Evolutionary conservation across 2,329 filamentous ascomycete genomes (phyloP), one percentile per base, ranked within the genome.

Genomic region (Mycosphaerelloides madeirae): DNA sequence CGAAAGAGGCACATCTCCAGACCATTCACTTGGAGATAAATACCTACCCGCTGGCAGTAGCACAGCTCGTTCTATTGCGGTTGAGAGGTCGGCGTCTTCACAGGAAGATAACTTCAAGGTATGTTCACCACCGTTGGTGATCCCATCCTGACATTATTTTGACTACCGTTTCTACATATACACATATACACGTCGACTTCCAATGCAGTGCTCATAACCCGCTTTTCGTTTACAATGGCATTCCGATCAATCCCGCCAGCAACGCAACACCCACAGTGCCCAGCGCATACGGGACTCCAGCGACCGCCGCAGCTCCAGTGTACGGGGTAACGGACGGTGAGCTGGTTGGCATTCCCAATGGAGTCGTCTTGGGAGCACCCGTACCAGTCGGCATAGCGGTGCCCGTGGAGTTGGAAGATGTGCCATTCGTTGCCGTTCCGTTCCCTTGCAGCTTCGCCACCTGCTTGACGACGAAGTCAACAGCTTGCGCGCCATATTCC

Each of bases 401-500:
- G 13, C 31, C 29, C 9, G 38, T 41, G 14, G 38, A 19, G 20
- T 41, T 46, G 29, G 22, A 25, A 25, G 39, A 42, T 15, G 41
- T 41, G 11, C 47, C 47, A 31, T 37, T 44, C 8, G 37, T 34
- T 15, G 15, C 20, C 29, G 44, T 46, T 11, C 19, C 33, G 16
- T 42, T 46, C 11, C 6, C 14, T 16, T 43, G 43, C 5, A 31
- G 50, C 11, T 35, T 44, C 37, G 45, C 19, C 14, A 54, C 41
- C 44, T 50, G 44, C n/a, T 37, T 14, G 14, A 46, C 33, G 3
- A 52, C 44, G 22, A 52, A 54, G 13, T 48, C 35, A 28, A 25
- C 34, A 14, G 52, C 52, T 8, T 44, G 36, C 12, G 12, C 15
- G 11, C 52, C 52, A 29, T 50, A 52, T 34, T 50, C 49, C 29